Conservation (phyloP, 129 eudicot genomes). For the Helianthus annuus region HanXRQr2.0-SUNRISE NC_035448.2:107340517-107341016, state of each 20-base stretch:
- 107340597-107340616: constrained; percentile 60
- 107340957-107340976: not conserved
- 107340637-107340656: constrained; percentile 53
- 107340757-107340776: not conserved
- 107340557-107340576: constrained; percentile 79
- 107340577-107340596: constrained; percentile 65
- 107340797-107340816: not conserved
- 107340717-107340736: not conserved
- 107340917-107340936: not conserved
- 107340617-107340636: constrained; percentile 37
- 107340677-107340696: constrained; percentile 14
- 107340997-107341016: not conserved
- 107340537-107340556: constrained; percentile 51
- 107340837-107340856: not conserved
- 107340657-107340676: constrained; percentile 52
- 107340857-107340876: not conserved
- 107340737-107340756: not conserved
- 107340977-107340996: not conserved
- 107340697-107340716: not conserved
- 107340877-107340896: not conserved
- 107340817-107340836: not conserved
- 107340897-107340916: too few relatives aligned
- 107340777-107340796: not conserved
- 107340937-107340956: not conserved
- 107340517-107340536: constrained; percentile 59